Base-by-base conservation (phyloP, 2,329 filamentous ascomycete genomes). In the Orbilia quercus region DNA sequence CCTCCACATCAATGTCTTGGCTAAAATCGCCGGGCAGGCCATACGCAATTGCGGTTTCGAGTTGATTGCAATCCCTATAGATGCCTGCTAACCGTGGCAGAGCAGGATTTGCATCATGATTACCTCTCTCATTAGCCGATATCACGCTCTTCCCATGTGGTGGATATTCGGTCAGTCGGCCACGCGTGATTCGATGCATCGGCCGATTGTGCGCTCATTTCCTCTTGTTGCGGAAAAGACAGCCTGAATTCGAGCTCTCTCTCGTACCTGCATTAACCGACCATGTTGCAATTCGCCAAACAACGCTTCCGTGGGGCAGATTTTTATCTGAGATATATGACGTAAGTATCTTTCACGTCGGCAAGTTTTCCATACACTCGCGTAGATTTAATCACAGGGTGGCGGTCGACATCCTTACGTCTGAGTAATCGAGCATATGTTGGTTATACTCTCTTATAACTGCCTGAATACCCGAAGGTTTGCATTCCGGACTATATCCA, bases 31-130 rank as follows among this genome's bases (percentile, higher is more conserved):
- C 45, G 9, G 6, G 16, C 59, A 34, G n/a, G 31, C 16, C 22
- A 42, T 73, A 66, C 69, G 67, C 60, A 60, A 65, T 73, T 50
- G 60, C 47, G 38, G 69, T 73, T 73, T 73, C 69, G 66, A 2
- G 60, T 73, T 59, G 48, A 69, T 69, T 62, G 16, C 48, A 9
- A 42, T 20, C 69, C 60, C 54, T 62, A 53, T 23, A 44, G n/a
- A 31, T 5, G 28, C 28, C 36, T 14, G 53, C 53, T 16, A 28
- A 14, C 20, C 23, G n/a, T 25, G 14, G 18, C 20, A 50, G 45
- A 50, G 14, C 45, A 25, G 45, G 36, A 40, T 28, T 44, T 23
- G 40, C 53, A 57, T 57, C 53, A 57, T 44, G 16, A 57, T 57
- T 34, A 57, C 9, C 22, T 25, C 45, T 50, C 16, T 16, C 22